A percentile compares a stretch with the other conserved stretches of the same genome.
phyloP scores from a whole-genome alignment of 148 eudicot genomes.

The Rheum nobile region DNA sequence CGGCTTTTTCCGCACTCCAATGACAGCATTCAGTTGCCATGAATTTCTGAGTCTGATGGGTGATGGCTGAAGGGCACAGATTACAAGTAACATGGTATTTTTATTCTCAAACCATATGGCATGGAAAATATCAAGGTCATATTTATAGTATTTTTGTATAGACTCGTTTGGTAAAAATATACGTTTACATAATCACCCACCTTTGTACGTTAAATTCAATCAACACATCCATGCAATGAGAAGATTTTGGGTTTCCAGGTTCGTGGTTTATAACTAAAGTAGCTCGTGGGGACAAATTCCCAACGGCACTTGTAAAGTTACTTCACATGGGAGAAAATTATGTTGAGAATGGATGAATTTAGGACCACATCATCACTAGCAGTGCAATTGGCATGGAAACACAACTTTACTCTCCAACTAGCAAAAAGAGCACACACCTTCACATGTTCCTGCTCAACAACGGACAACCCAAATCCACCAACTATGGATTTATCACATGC shows the following conservation, averaged over 20 bases:
- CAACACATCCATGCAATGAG: no score
- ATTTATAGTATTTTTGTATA: no score
- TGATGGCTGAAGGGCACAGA: neutral
- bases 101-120: neutral
- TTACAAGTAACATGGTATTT: neutral
- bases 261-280: constrained; percentile 1
- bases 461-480: neutral
- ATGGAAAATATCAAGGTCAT: neutral
- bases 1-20: neutral
- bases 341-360: constrained; percentile 1
- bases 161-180: no score
- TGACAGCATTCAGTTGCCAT: neutral
- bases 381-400: neutral
- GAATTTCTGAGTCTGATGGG: neutral
- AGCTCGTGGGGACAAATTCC: neutral
- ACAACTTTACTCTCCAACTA: constrained; percentile 6
- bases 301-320: neutral
- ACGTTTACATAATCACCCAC: no score
- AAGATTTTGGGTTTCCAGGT: neutral
- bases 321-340: constrained; percentile 2
- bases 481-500: neutral
- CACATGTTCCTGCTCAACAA: neutral
- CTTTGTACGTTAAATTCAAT: no score
- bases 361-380: constrained; percentile 1
- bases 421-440: neutral